Conservation (phyloP, 2,329 filamentous ascomycete genomes). For the Lachnellula cervina region DNA sequence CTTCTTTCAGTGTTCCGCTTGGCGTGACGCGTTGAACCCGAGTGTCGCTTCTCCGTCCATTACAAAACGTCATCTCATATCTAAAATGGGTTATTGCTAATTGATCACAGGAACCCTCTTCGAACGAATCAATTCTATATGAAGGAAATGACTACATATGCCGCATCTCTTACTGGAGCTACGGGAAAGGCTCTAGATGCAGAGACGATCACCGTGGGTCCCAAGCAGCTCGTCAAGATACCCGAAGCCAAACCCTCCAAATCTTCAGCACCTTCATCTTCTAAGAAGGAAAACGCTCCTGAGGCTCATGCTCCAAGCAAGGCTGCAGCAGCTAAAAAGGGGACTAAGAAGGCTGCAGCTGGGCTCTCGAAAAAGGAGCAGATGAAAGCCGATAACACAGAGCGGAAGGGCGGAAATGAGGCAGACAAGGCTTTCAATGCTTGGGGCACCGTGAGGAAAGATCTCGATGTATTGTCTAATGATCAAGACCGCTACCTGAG, state of each 20-base stretch:
- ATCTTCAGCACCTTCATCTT: conserved; percentile 8
- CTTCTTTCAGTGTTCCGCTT: no score
- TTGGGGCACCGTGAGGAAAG: conserved; percentile 29
- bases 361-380: conserved; percentile 33
- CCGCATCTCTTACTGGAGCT: conserved; percentile 63
- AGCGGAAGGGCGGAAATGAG: conserved; percentile 27
- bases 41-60: no score
- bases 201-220: conserved; percentile 54
- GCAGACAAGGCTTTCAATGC: conserved; percentile 30
- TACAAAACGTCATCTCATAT: no score
- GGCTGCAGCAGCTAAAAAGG: conserved; percentile 24
- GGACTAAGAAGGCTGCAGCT: conserved; percentile 37
- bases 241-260: conserved; percentile 26
- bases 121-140: conserved; percentile 55
- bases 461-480: conserved; percentile 22
- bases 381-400: conserved; percentile 30
- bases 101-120: conserved; percentile 26
- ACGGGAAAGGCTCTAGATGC: conserved; percentile 59
- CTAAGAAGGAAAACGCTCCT: conserved; percentile 20
- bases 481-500: conserved; percentile 29
- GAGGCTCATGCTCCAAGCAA: conserved; percentile 4
- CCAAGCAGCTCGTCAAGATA: conserved; percentile 25
- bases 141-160: conserved; percentile 63
- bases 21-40: no score
- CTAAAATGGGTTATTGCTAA: conserved; percentile 2